Base-by-base conservation (phyloP, 1,284 basidiomycete species). In the Irpex lacteus region DNA sequence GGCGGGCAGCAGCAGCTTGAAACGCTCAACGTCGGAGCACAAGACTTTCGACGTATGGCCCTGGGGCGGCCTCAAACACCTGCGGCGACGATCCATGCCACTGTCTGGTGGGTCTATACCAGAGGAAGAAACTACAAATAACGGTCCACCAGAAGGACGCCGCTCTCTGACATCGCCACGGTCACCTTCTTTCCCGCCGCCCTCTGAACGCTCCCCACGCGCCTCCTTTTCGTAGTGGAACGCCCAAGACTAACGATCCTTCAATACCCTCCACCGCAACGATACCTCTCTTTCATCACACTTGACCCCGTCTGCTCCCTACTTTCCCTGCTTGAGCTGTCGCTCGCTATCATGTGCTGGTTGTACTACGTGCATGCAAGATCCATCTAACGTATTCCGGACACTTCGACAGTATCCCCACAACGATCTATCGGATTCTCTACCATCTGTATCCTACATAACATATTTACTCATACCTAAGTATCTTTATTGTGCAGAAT, bases 41-140 rank as follows among this genome's bases (percentile, higher is more conserved):
- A 70, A 69, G 63, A 68, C 66, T 9, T 71, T 71, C 61, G 72
- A 73, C 53, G 70, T 66, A 0, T 73, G 72, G 72, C 70, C 72
- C 34, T 73, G 63, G 61, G 32, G 15, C 18, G 59, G 52, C 18
- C 38, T 40, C 44, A 37, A 40, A 36, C 18, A 54, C 21, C 38
- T 19, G 9, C 59, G 66, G 21, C 15, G 67, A 44, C 63, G 62
- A 44, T 66, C 65, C n/a, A 60, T 66, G 65, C 67, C 67, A 15
- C 57, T 68, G 19, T 52, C 56, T 61, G 32, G 34, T 60, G 36
- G 26, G 26, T 26, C 38, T 34, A 53, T 47, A n/a, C 3, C 18
- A 11, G 52, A 53, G 21, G 34, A 52, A 18, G 60, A 15, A 19
- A 15, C 36, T 15, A 6, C 60, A 13, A 55, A 9, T 15, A 13